Conservation (phyloP, 352 stramenopile species). For the Phytophthora pini region DNA sequence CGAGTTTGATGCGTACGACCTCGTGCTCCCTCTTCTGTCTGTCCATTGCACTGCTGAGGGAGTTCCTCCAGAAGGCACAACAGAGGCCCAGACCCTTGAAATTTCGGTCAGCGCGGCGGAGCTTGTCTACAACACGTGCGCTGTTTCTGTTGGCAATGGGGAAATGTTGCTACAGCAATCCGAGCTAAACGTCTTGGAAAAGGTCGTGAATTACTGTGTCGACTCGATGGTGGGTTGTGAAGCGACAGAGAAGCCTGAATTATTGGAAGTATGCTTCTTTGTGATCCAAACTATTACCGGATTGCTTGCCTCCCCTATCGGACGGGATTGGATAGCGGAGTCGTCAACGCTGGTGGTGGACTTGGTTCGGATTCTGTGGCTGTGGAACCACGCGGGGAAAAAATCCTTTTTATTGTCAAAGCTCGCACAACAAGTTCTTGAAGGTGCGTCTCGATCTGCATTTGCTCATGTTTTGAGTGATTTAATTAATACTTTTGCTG, state of each 20-base stretch:
- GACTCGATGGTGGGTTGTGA: constrained; percentile 53
- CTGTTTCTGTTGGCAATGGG: constrained; percentile 61
- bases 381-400: constrained; percentile 64
- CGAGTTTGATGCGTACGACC: constrained; percentile 73
- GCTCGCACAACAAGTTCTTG: constrained; percentile 75
- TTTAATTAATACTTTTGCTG: too few relatives aligned
- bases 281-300: constrained; percentile 78
- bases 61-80: constrained; percentile 47
- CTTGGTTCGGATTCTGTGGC: constrained; percentile 75
- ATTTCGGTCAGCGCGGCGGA: constrained; percentile 73
- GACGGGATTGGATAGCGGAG: constrained; percentile 65
- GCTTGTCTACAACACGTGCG: constrained; percentile 74
- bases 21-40: constrained; percentile 64
- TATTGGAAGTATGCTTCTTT: constrained; percentile 63
- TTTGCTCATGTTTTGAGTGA: background rate
- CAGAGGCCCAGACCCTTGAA: constrained; percentile 47
- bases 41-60: constrained; percentile 66
- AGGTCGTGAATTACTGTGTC: constrained; percentile 75
- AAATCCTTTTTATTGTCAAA: constrained; percentile 66
- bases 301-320: constrained; percentile 58
- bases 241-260: constrained; percentile 34
- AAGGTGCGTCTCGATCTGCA: constrained; percentile 49
- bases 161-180: constrained; percentile 61
- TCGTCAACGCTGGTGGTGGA: constrained; percentile 74
- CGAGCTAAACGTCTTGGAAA: constrained; percentile 60